A percentile compares a stretch with the other conserved stretches of the same genome.
phyloP scores from a whole-genome alignment of 1,139 yeast genomes.

The Blastobotrys persicus region DNA sequence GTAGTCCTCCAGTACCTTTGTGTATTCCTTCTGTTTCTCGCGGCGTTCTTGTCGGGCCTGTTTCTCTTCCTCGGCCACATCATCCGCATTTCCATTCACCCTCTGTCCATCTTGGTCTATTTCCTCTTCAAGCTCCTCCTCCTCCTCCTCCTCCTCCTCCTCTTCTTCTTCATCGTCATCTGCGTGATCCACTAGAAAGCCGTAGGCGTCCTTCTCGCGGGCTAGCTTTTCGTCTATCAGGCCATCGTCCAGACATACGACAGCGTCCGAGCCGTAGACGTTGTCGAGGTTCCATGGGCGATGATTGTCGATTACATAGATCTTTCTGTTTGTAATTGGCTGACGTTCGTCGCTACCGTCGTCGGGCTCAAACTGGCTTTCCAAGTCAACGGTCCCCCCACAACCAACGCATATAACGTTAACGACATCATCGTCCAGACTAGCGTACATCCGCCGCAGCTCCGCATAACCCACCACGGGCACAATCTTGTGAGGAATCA shows the following conservation, averaged over 20 bases:
- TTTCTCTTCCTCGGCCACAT: slow-evolving; percentile 21
- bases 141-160: slow-evolving; percentile 34
- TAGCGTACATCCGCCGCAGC: slow-evolving; percentile 57
- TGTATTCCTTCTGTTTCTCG: slow-evolving; percentile 23
- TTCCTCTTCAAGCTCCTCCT: slow-evolving; percentile 22
- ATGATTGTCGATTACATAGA: slow-evolving; percentile 86
- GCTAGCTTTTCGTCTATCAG: slow-evolving; percentile 44
- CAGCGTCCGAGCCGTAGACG: slow-evolving; percentile 76
- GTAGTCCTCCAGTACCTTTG: slow-evolving; percentile 25
- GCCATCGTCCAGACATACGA: slow-evolving; percentile 89
- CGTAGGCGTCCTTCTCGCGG: slow-evolving; percentile 32
- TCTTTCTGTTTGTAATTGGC: slow-evolving; percentile 41
- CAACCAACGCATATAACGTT: slow-evolving; percentile 85
- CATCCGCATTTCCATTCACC: slow-evolving; percentile 26
- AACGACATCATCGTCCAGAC: slow-evolving; percentile 70
- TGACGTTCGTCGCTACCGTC: slow-evolving; percentile 38
- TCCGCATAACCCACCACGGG: slow-evolving; percentile 96
- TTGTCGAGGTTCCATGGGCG: slow-evolving; percentile 97
- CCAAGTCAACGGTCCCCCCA: slow-evolving; percentile 92
- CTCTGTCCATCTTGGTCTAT: slow-evolving; percentile 19
- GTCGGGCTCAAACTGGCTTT: slow-evolving; percentile 68
- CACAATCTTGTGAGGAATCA: slow-evolving; percentile 81
- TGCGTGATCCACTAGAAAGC: slow-evolving; percentile 32
- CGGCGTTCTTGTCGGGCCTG: slow-evolving; percentile 1
- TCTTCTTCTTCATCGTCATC: slow-evolving; percentile 36